Evolutionary conservation across 2,329 filamentous ascomycete species (phyloP), one percentile per base, ranked within the genome.

Genomic region (Albifimbria verrucaria): DNA sequence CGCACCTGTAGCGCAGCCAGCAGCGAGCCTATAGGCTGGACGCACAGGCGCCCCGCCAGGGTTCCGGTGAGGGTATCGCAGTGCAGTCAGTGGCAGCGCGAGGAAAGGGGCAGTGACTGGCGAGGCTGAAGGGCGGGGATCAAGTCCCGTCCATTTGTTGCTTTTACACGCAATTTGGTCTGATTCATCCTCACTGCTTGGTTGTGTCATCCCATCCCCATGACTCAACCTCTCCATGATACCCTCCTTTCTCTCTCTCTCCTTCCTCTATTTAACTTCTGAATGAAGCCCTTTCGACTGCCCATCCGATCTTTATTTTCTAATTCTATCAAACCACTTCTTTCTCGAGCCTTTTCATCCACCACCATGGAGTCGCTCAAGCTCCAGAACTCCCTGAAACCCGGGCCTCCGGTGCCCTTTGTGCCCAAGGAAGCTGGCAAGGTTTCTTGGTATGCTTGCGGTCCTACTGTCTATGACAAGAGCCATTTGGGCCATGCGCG

Each of bases 391-490:
- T 92, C 88, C 6, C 76, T 96, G 64, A 88, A 75, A 62, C 77
- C 90, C 11, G 82, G 88, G 55, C 78, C 78, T 11, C 90, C 92
- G 65, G 86, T 87, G 44, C 81, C 85, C 4, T 94, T 95, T 65
- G 74, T 87, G 43, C 89, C 90, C 15, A 79, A 89, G 47, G 85
- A 92, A 65, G 76, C 79, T 9, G 81, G 84, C 23, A 86, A 87
- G 66, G 82, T 95, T 24, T 85, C 84, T 5, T 96, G 91, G 90
- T 96, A 96, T 71, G 88, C 87, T 60, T 96, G 92, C 75, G 92
- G 92, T 18, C 91, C 91, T 53, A 96, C 91, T 3, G 86, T 89
- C 42, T 92, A 92, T 68, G 89, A 92, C 68, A 87, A 92, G 72
- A 82, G 87, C 57, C 90, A 93, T 75, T 72, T 93, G 45, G 87